Evolutionary conservation across 2,329 filamentous ascomycete species (phyloP), one percentile per base, ranked within the genome.

Genomic region (Beauveria sp.): DNA sequence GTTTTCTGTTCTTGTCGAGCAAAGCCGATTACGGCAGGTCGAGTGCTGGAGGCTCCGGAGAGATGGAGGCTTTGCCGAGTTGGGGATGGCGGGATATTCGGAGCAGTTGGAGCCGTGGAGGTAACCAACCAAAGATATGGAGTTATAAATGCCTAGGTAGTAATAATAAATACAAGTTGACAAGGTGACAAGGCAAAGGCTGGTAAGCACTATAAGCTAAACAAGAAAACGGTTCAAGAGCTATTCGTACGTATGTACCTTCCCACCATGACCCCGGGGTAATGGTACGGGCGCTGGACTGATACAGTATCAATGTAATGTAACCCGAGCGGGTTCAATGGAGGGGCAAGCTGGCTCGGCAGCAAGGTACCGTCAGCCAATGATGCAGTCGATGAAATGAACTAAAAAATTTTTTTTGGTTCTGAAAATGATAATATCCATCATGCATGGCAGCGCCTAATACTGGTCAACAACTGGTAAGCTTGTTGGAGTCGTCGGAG

Each of bases 261-360:
- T 51, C 43, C 51, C 59, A 50, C 59, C 59, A 61, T 31, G 34
- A 55, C 50, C 59, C 59, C 28, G 28, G 7, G 42, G 50, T 49
- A 22, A 34, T 22, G 51, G 59, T 61, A 54, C 24, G 43, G 38
- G 45, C 24, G 34, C 34, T 14, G 34, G 34, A 38, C 34, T 38
- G 34, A 38, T 14, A 34, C 31, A 34, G 31, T 38, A 48, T 34
- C 20, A 43, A 60, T 49, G 59, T 49, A 46, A 61, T 51, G 49
- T 51, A 51, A 51, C 28, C 28, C 18, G 14, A 34, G 49, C 34
- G 34, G 34, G 34, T n/a, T 18, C 48, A 50, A 50, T 50, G 48
- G 48, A 50, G 48, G 48, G 48, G 34, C 34, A 16, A 38, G 34
- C 34, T 51, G 26, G 28, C n/a, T 52, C 22, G 31, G 49, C 26